Evolutionary conservation across 805 yeast genomes (phyloP), one percentile per base, ranked within the genome.

Genomic region (Nakazawaea ambrosiae): DNA sequence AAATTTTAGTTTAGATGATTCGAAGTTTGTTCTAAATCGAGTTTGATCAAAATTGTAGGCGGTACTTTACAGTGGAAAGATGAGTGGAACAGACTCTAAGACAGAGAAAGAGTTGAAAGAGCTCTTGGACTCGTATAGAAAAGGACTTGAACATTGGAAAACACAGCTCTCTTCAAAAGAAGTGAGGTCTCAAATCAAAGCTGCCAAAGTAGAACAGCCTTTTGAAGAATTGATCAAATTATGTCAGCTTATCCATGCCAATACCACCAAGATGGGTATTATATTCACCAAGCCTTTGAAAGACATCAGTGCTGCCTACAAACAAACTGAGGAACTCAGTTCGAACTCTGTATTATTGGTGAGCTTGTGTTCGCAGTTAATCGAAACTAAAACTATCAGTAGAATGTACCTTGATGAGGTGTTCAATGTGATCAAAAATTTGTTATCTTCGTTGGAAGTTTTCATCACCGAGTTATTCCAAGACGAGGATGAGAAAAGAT

Each of bases 191-290:
- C 19, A 34, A 5, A 33, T 52, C 14, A 43, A 49, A 20, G 37
- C 57, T 6, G 40, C 65, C 1, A 44, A 48, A 20, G 45, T 76
- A 2, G 59, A 50, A 5, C 46, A 61, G 5, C 81, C 85, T 3
- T 46, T 75, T 7, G 61, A 58, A 5, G 95, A 86, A 48, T 49
- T 84, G 12, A 55, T 51, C 4, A 87, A 86, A 51, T 49, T 83
- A 5, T 54, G 75, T 15, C 66, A 71, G 40, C 60, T 86, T 27
- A 63, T 81, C 7, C 78, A 69, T 54, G 88, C 95, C 1, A 88
- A 84, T 52, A 66, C 81, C 2, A 86, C 95, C 2, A 85, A 85
- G 53, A 62, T 84, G 5, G 89, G 88, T 1, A 68, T 81, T 20
- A 72, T 81, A 0, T 81, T 77, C 61, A 76, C 75, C 48, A 78